phyloP scores from a whole-genome alignment of 805 yeast species.

The Helenozyma baotianmanensis region DNA sequence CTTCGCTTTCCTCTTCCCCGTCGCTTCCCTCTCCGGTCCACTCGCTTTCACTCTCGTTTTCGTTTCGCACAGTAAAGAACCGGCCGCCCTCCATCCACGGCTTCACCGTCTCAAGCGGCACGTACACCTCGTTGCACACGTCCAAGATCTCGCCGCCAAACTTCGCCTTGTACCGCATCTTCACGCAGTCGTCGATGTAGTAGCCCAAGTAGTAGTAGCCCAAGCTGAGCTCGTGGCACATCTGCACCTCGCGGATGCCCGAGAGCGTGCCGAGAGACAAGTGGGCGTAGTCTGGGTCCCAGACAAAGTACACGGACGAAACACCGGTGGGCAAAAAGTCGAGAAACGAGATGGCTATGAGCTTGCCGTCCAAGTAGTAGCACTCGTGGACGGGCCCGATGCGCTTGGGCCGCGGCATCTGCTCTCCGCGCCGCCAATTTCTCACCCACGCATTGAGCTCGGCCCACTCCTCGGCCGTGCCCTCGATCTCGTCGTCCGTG shows the following conservation, averaged over 20 bases:
- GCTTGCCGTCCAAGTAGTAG: conserved; percentile 57
- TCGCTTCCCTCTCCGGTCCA: conserved; percentile 12
- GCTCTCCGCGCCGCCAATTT: conserved; percentile 17
- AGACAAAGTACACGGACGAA: conserved; percentile 82
- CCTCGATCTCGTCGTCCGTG: conserved; percentile 19
- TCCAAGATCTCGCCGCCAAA: conserved; percentile 76
- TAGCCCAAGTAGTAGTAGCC: conserved; percentile 75
- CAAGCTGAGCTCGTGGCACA: conserved; percentile 42
- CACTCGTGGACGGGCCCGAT: conserved; percentile 75
- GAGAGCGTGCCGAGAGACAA: conserved; percentile 74
- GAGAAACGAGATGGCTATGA: conserved; percentile 71
- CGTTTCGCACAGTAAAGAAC: conserved; percentile 24
- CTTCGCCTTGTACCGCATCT: conserved; percentile 76
- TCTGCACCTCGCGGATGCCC: conserved; percentile 63
- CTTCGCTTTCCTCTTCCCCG: conserved; percentile 2
- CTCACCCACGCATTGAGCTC: conserved; percentile 38
- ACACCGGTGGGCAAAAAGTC: conserved; percentile 74
- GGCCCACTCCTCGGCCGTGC: conserved; percentile 33
- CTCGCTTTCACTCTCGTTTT: conserved; percentile 2
- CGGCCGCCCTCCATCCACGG: conserved; percentile 24
- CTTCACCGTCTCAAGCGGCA: conserved; percentile 31
- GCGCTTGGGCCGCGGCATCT: conserved; percentile 9
- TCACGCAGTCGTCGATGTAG: conserved; percentile 71
- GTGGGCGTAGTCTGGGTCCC: conserved; percentile 76
- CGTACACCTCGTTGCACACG: conserved; percentile 42